Base-by-base conservation (phyloP, 768 basidiomycete genomes). In the Crucibulum laeve region DNA sequence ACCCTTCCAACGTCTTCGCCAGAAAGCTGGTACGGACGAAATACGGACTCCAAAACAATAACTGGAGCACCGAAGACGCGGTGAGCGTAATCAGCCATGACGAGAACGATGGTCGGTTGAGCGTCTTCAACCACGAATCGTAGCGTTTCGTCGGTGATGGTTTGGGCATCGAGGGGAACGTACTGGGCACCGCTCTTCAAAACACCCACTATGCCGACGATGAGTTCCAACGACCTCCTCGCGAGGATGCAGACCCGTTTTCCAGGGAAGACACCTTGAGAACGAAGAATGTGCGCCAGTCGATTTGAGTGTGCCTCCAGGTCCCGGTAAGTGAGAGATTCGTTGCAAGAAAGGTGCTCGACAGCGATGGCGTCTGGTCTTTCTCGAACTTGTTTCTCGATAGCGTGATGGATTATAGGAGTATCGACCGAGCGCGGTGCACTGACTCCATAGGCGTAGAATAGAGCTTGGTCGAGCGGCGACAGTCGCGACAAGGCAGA, bases 101-200 rank as follows among this genome's bases (percentile, higher is more conserved):
- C 61, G 26, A 75, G 64, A 4, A 70, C 66, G 2, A 69, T 40
- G 13, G 46, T 54, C 4, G 69, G 62, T 35, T 53, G 46, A 0
- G 72, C 62, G 47, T 75, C 70, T 26, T 55, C 43, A 4, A 73
- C 50, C 25, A 75, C 68, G 48, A 68, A 66, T 22, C 57, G 57
- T 8, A 76, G 58, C 0, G 71, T 70, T 33, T 66, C 62, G 49
- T 74, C 65, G 17, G 74, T 68, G 49, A 74, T 68, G 39, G 70
- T 72, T 19, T 61, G 58, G 4, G 67, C 73, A 50, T 77, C 75
- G 17, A 77, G 55, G 8, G 74, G 75, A 0, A 75, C 68, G 47
- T 77, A 77, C 15, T 69, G 63, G 1, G 59, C 74, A 6, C 74
- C 75, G 11, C 65, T 63, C 54, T 74, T 74, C 38, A 77, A 57